Conservation (phyloP, 2,329 filamentous ascomycete genomes). For the Colletotrichum brevisporum region DNA sequence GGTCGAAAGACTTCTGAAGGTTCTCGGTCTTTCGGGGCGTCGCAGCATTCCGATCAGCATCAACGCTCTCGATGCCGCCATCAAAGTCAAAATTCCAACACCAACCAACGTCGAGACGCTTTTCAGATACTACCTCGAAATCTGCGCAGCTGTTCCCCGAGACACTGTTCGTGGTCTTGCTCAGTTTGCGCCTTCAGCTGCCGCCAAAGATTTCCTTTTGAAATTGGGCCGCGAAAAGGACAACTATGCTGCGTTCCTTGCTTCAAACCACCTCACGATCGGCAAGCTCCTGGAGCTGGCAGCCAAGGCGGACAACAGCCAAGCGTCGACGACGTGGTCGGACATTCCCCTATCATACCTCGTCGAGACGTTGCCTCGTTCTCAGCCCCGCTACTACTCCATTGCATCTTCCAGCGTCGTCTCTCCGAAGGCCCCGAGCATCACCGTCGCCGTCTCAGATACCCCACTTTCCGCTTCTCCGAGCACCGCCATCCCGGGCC, state of each 20-base stretch:
- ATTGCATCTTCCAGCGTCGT: slow-evolving; percentile 69
- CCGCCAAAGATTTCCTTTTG: slow-evolving; percentile 2
- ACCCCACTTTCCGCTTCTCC: slow-evolving; percentile 45
- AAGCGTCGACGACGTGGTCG: slow-evolving; percentile 40
- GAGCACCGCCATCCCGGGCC: slow-evolving; percentile 45
- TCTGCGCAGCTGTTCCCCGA: slow-evolving; percentile 52
- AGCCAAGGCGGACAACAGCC: slow-evolving; percentile 30
- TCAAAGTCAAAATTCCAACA: slow-evolving; percentile 50
- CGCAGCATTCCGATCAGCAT: slow-evolving; percentile 46
- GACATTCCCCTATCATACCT: slow-evolving; percentile 61
- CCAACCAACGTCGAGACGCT: slow-evolving; percentile 55
- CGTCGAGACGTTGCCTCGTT: slow-evolving; percentile 68
- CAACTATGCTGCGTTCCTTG: slow-evolving; percentile 41
- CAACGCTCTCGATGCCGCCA: slow-evolving; percentile 42
- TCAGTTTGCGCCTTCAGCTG: slow-evolving; percentile 20
- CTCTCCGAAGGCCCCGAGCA: slow-evolving; percentile 30
- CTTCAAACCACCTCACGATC: slow-evolving; percentile 46
- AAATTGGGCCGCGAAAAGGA: slow-evolving; percentile 53
- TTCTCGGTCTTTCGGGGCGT: slow-evolving; percentile 46
- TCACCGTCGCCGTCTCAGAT: slow-evolving; percentile 29
- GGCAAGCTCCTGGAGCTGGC: slow-evolving; percentile 44
- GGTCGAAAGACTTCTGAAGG: slow-evolving; percentile 47
- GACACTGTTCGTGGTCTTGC: slow-evolving; percentile 23
- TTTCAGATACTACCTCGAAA: slow-evolving; percentile 62
- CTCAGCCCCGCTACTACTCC: slow-evolving; percentile 73